These are phyloP conservation scores for Debaryomyces udenii DNA, from an alignment of 1,139 yeast genomes.

Conservation along the genomic window DNA sequence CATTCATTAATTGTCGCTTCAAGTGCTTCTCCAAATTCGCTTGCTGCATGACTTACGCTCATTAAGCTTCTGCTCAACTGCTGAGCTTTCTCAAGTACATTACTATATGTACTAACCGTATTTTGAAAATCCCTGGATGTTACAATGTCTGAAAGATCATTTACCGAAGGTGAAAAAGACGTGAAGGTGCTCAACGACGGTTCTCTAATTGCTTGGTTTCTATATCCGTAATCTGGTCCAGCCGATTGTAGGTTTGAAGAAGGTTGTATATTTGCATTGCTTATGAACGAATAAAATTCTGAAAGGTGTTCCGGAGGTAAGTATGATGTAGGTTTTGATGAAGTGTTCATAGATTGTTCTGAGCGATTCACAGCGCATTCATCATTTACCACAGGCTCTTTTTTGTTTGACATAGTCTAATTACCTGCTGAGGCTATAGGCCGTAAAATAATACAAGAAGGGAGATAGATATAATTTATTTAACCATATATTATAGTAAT, in stretches of 20 bases:
- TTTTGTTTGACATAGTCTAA: background rate
- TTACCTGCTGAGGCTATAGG: too few relatives aligned
- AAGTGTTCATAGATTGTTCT: background rate
- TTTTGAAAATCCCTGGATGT: constrained; percentile 59
- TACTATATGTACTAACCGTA: constrained; percentile 50
- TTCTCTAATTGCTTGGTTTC: constrained; percentile 21
- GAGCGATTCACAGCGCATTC: background rate
- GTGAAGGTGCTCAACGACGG: constrained; percentile 41
- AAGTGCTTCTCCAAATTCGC: constrained; percentile 71
- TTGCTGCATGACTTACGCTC: constrained; percentile 62
- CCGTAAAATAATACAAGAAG: too few relatives aligned
- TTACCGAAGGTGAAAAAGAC: constrained; percentile 52
- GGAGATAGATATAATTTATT: background rate
- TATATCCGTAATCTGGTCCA: background rate
- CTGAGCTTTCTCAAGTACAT: constrained; percentile 54
- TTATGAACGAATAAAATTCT: constrained; percentile 55
- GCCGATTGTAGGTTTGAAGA: constrained; percentile 13
- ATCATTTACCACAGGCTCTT: background rate
- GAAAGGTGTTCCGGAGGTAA: constrained; percentile 54
- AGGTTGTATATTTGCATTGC: constrained; percentile 25
- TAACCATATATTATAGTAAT: background rate
- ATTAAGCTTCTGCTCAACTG: constrained; percentile 53
- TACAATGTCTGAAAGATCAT: constrained; percentile 62
- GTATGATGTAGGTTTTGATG: background rate
- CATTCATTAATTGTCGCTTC: constrained; percentile 54